Base-by-base conservation (phyloP, 1,284 basidiomycete species). In the Irpex sp. region DNA sequence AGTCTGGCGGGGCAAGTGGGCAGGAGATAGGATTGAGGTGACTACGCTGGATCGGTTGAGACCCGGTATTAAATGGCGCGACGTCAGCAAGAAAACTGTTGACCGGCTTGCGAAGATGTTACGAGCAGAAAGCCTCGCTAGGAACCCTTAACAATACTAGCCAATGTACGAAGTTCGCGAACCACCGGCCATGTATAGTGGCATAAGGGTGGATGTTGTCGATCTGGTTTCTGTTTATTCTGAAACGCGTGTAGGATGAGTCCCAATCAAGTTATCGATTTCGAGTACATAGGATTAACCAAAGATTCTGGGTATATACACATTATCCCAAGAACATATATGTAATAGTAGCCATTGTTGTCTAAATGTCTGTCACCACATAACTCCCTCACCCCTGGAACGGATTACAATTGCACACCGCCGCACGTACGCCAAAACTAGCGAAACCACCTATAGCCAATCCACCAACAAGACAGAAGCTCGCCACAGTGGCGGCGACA, bases 381-480 rank as follows among this genome's bases (percentile, higher is more conserved):
- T 46, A 21, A 50, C 17, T 2, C 47, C 15, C 19, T 50, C 17
- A 61, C 13, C 61, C 61, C 6, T 26, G 68, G 72, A 91, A 91
- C n/a, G 89, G 89, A 73, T 91, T 90, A 69, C 89, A 91, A 56
- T 78, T 72, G 73, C 88, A 93, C 13, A 92, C 80, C 2, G 81
- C 77, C 9, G 81, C 83, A 67, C 86, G 81, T 13, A 95, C 90
- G 1, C 79, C 89, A 72, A 95, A 95, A 71, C 92, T 95, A 49
- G 81, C 80, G 54, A 90, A 72, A 71, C 92, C 93, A 0, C 94
- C 94, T 0, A 85, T 61, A 2, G 84, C 85, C 59, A 96, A 77
- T 1, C 94, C 94, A 3, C 85, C 86, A 1, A 93, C 88, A 15
- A 94, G 74, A 66, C 84, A 92, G 75, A 94, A 95, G 64, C 84